Base-by-base conservation (phyloP, 163 green algal genomes). In the Chlamydomonas reinhardtii region DNA sequence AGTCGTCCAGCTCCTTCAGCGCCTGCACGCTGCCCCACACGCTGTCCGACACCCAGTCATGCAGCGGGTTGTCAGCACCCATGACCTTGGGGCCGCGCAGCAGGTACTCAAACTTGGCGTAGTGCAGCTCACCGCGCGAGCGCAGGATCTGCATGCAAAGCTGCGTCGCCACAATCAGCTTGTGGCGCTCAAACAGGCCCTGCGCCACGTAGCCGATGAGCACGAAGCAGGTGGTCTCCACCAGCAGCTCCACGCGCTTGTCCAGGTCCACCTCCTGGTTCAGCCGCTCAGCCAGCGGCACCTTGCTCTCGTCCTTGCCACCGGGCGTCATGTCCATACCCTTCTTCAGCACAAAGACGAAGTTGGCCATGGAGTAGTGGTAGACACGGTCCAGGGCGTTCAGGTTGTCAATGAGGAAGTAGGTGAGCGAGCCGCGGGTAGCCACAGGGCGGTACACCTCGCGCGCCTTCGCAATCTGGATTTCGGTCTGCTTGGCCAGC, bases 301-400 rank as follows among this genome's bases (percentile, higher is more conserved):
- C 95, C 88, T 90, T 90, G 65, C 79, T 91, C 88, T 97, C 94
- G 71, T 97, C 93, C 52, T 91, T 92, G 25, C 91, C 90, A 32
- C 93, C 93, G 3, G 94, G 94, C 16, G 95, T 96, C 69, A 95
- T 88, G 87, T 97, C 94, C 95, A 99, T 99, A 70, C 95, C 96
- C 91, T 97, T 97, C 69, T 93, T 93, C 5, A 98, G 93, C 83
- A 97, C 94, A 71, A 90, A 94, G 56, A 98, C 92, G 91, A 97
- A 99, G 90, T 96, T 98, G 70, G 96, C 95, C 97, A 99, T 99
- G 27, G 95, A 98, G 93, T 97, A 99, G 89, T 97, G 95, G 91
- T 99, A 99, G 37, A 97, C 92, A 31, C 97, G 94, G 91, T 99
- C 96, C 32, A 99, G 93, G 0, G 92, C 92, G 69, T 95, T 94